These are phyloP conservation scores for Vitis labrusca DNA, from an alignment of 164 flowering plant genomes.

Conservation along the genomic window DNA sequence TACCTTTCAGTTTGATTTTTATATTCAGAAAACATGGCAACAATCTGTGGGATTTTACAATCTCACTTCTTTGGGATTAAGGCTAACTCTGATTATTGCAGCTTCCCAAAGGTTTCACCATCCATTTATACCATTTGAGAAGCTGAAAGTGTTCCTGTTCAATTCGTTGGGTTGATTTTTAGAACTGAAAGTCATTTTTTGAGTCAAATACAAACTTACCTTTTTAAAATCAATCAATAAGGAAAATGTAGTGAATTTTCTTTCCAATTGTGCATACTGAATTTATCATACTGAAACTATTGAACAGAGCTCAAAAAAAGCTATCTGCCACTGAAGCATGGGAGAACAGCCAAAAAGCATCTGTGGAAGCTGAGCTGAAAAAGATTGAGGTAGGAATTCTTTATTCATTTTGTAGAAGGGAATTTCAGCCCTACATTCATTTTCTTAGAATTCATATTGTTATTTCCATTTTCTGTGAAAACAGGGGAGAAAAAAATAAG, in stretches of 20 bases:
- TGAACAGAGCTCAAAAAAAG: conserved; percentile 39
- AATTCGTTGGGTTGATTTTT: not conserved
- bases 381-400: conserved; percentile 43
- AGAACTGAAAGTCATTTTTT: not conserved
- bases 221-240: not conserved
- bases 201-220: not conserved
- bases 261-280: not conserved
- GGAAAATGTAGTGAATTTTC: no score
- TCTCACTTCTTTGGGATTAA: no score
- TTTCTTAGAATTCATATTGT: no score
- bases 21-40: no score
- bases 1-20: no score
- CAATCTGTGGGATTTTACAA: no score
- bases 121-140: not conserved
- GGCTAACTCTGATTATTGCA: not conserved
- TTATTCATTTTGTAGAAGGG: not conserved
- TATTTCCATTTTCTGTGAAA: no score
- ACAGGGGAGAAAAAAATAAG: no score
- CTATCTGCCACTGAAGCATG: conserved; percentile 28
- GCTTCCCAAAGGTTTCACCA: not conserved
- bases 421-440: no score
- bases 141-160: not conserved
- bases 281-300: not conserved
- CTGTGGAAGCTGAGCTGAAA: conserved; percentile 40
- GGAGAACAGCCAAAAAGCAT: conserved; percentile 43